These are phyloP conservation scores for Rachicladosporium sp. DNA, from an alignment of 2,329 filamentous ascomycete species.

Conservation along the genomic window DNA sequence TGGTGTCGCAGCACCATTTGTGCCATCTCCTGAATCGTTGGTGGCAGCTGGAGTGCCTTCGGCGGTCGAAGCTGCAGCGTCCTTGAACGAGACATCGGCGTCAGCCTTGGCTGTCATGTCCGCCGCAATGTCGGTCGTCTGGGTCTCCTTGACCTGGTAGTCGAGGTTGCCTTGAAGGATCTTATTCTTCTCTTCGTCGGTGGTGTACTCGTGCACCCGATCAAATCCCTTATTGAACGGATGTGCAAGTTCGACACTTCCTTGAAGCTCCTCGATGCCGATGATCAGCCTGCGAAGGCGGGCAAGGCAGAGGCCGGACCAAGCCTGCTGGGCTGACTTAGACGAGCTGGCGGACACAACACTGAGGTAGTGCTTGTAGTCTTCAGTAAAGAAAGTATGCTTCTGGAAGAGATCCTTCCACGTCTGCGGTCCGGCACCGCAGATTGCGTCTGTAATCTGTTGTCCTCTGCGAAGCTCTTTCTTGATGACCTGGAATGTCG, in stretches of 20 bases:
- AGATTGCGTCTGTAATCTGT: slow-evolving; percentile 67
- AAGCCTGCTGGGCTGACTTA: slow-evolving; percentile 73
- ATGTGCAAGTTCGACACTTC: slow-evolving; percentile 65
- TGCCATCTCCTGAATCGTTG: background rate
- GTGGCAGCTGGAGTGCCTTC: slow-evolving; percentile 27
- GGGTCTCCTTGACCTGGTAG: slow-evolving; percentile 46
- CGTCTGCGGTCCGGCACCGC: slow-evolving; percentile 52
- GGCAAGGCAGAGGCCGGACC: slow-evolving; percentile 87
- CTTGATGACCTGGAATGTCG: slow-evolving; percentile 73
- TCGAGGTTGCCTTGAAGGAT: slow-evolving; percentile 50
- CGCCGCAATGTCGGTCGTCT: slow-evolving; percentile 39
- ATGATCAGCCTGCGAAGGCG: slow-evolving; percentile 79
- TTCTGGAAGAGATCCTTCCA: slow-evolving; percentile 86
- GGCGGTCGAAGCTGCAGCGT: slow-evolving; percentile 30
- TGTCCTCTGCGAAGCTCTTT: slow-evolving; percentile 68
- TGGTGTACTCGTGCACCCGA: slow-evolving; percentile 58
- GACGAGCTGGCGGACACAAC: slow-evolving; percentile 72
- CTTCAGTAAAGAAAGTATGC: slow-evolving; percentile 84
- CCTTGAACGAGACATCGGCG: no score
- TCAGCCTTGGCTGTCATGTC: slow-evolving; percentile 36
- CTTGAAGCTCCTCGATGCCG: slow-evolving; percentile 66
- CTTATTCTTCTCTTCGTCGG: slow-evolving; percentile 48
- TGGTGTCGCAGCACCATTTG: slow-evolving; percentile 21
- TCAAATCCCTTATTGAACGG: slow-evolving; percentile 91
- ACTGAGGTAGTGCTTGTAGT: slow-evolving; percentile 91